Percentiles rank a stretch among this genome's conserved stretches.
phyloP scores from a whole-genome alignment of 1,284 basidiomycete species.

The Malassezia furfur region DNA sequence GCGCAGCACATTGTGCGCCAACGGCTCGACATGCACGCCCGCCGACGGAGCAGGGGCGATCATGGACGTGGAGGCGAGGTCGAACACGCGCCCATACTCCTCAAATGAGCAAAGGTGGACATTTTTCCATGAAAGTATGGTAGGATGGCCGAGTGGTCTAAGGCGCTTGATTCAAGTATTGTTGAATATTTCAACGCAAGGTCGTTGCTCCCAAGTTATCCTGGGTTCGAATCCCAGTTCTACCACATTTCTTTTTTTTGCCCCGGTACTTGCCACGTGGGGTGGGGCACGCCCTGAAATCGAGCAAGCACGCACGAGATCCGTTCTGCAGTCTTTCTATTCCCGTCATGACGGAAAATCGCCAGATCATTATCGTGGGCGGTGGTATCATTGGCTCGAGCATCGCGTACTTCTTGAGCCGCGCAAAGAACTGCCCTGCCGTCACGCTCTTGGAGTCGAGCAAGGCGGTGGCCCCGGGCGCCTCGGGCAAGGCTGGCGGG shows the following conservation, averaged over 20 bases:
- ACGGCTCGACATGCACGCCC: not conserved
- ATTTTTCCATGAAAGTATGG: not conserved
- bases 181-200: conserved; percentile 14
- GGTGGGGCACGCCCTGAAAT: too few relatives aligned
- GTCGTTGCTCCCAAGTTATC: conserved; percentile 18
- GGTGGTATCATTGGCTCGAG: conserved; percentile 72
- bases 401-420: conserved; percentile 64
- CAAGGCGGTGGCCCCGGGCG: conserved; percentile 53
- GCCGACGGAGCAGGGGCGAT: not conserved
- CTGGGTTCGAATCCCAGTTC: conserved; percentile 24
- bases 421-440: conserved; percentile 7
- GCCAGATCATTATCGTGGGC: conserved; percentile 45
- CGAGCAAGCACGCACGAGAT: too few relatives aligned
- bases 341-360: conserved; percentile 17
- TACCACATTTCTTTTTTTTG: conserved; percentile 16
- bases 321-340: not conserved
- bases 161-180: conserved; percentile 22
- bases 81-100: not conserved
- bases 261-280: too few relatives aligned
- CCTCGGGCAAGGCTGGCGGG: conserved; percentile 82
- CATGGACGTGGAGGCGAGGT: not conserved
- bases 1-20: not conserved
- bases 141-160: conserved; percentile 24
- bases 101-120: not conserved
- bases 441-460: conserved; percentile 67